Evolutionary conservation across 108 stramenopile genomes (phyloP).

Genomic region (Nitzschia putrida): DNA sequence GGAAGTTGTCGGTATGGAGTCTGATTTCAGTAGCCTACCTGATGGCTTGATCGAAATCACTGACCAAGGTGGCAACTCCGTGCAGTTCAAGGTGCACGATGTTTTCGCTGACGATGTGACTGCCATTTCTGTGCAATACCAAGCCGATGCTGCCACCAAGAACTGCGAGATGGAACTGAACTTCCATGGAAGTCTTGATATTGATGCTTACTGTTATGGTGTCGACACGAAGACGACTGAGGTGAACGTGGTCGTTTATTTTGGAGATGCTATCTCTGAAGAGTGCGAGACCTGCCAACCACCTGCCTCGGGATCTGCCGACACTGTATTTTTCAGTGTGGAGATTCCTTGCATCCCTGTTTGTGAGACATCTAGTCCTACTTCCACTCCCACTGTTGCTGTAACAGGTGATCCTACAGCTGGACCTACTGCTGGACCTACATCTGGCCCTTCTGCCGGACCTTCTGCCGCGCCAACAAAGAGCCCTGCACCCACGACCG

Average conservation of each 20-base stretch:
- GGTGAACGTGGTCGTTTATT: conserved; percentile 7
- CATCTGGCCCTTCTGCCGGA: conserved; percentile 9
- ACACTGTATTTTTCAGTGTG: conserved; percentile 10
- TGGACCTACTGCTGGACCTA: too few relatives aligned
- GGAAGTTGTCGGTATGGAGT: background rate
- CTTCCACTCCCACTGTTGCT: too few relatives aligned
- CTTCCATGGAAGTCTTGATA: background rate
- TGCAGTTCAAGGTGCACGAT: background rate
- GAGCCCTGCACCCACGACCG: conserved; percentile 3
- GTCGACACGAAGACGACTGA: background rate
- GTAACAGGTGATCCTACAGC: too few relatives aligned
- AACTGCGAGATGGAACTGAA: conserved; percentile 5
- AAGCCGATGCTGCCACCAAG: conserved; percentile 1
- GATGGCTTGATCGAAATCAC: background rate
- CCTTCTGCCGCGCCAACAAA: conserved; percentile 2
- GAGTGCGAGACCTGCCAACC: conserved; percentile 4
- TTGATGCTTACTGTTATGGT: background rate
- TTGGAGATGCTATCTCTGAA: background rate
- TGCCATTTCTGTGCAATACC: conserved; percentile 11
- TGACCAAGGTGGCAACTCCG: conserved; percentile 1
- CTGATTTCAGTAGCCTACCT: background rate
- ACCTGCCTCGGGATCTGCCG: background rate
- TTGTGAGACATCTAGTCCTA: conserved; percentile 7
- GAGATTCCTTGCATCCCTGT: conserved; percentile 12
- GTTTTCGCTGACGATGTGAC: background rate